Evolutionary conservation across 345 rosid species (phyloP).

Genomic region (Gossypium mustelinum): DNA sequence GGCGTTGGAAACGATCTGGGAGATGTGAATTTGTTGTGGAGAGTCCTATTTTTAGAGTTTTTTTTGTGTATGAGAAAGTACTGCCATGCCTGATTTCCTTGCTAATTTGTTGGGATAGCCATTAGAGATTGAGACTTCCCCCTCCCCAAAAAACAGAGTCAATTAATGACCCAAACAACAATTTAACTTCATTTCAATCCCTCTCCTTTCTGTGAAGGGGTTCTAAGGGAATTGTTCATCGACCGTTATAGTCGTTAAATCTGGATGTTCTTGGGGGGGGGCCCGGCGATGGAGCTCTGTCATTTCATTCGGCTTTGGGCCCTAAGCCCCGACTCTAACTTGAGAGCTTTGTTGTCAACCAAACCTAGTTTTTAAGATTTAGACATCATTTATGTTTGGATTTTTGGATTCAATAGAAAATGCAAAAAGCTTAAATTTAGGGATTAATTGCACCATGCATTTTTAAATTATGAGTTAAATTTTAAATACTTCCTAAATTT

Average conservation of each 20-base stretch:
- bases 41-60: slow-evolving; percentile 14
- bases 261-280: no score
- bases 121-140: not conserved
- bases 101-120: slow-evolving; percentile 17
- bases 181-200: not conserved
- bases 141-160: not conserved
- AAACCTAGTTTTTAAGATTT: no score
- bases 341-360: no score
- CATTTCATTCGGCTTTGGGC: no score
- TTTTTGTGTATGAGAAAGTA: not conserved
- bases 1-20: slow-evolving; percentile 8
- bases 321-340: no score
- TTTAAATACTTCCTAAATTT: no score
- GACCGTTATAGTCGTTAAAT: not conserved
- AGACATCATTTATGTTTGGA: no score
- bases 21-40: not conserved
- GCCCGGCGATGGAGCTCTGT: no score
- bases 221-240: not conserved
- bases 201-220: not conserved
- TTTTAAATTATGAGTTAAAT: no score
- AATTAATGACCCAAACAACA: not conserved
- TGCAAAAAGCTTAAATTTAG: no score
- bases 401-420: no score
- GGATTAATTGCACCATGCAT: no score
- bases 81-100: slow-evolving; percentile 11